Conservation (phyloP, 305 asterid species). For the Solanum hybrid region DNA sequence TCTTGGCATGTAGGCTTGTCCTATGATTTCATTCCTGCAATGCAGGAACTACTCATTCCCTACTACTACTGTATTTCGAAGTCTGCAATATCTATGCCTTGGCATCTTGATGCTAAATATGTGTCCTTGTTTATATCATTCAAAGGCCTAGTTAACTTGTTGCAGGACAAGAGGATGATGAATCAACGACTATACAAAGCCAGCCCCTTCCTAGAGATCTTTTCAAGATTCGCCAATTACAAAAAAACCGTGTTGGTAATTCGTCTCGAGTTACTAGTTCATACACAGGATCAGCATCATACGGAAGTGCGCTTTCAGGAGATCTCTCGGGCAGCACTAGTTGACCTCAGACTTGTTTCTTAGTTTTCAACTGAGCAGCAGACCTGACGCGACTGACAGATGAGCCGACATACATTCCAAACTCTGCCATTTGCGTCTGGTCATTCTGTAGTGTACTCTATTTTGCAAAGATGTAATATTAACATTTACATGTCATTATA, state of each 20-base stretch:
- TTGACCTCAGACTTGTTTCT: slow-evolving; percentile 8
- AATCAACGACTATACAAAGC: slow-evolving; percentile 51
- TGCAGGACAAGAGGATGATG: slow-evolving; percentile 82
- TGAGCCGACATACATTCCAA: background rate
- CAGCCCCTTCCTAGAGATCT: slow-evolving; percentile 79
- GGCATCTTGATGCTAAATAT: background rate
- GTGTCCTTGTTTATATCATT: background rate
- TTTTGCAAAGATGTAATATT: background rate
- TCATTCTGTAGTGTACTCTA: slow-evolving; percentile 10
- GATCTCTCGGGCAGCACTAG: slow-evolving; percentile 77
- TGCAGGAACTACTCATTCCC: background rate
- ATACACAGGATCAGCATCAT: slow-evolving; percentile 69
- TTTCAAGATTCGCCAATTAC: slow-evolving; percentile 82
- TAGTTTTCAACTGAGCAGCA: background rate
- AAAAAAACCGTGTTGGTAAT: slow-evolving; percentile 44
- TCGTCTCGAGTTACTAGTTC: slow-evolving; percentile 26
- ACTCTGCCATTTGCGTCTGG: background rate
- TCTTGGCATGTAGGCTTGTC: background rate
- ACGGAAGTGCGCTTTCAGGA: slow-evolving; percentile 90
- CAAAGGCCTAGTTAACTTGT: background rate
- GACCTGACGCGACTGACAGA: background rate
- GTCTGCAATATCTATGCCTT: background rate
- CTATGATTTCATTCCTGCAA: background rate
- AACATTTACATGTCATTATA: background rate
- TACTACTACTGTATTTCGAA: background rate